Percentiles rank a stretch among this genome's conserved stretches.
Evolutionary conservation across 345 rosid genomes (phyloP).

Genomic region (Sonneratia caseolaris): DNA sequence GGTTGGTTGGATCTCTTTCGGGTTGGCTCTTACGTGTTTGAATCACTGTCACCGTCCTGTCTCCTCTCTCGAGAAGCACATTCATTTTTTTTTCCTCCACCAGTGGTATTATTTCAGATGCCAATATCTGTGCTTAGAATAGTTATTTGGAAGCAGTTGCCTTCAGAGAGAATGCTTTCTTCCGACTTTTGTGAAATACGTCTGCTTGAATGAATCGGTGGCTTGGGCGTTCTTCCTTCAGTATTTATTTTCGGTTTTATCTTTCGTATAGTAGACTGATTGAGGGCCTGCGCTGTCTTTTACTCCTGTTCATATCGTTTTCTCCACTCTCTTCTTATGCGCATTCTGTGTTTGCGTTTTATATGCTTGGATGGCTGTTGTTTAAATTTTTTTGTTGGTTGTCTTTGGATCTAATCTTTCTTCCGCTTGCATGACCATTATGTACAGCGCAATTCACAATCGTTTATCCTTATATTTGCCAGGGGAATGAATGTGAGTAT

Average conservation of each 20-base stretch:
- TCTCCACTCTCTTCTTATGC: neutral
- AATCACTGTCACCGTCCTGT: neutral
- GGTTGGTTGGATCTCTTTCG: neutral
- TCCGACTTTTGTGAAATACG: neutral
- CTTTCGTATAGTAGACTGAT: neutral
- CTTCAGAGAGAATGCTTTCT: neutral
- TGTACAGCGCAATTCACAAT: neutral
- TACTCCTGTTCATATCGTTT: neutral
- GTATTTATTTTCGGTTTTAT: no score
- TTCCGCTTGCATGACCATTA: neutral
- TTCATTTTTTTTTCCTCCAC: no score
- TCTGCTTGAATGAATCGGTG: no score
- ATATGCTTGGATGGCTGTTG: neutral
- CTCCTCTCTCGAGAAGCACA: no score
- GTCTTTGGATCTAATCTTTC: neutral
- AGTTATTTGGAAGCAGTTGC: no score
- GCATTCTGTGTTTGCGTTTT: neutral
- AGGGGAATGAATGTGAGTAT: conserved; percentile 95
- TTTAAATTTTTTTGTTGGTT: neutral
- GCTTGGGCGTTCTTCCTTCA: no score
- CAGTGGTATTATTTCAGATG: no score
- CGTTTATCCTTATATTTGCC: conserved; percentile 4
- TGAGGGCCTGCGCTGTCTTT: neutral
- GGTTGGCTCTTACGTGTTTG: neutral
- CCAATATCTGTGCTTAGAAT: no score